Evolutionary conservation across 345 rosid genomes (phyloP).

Genomic region (Sonneratia caseolaris): DNA sequence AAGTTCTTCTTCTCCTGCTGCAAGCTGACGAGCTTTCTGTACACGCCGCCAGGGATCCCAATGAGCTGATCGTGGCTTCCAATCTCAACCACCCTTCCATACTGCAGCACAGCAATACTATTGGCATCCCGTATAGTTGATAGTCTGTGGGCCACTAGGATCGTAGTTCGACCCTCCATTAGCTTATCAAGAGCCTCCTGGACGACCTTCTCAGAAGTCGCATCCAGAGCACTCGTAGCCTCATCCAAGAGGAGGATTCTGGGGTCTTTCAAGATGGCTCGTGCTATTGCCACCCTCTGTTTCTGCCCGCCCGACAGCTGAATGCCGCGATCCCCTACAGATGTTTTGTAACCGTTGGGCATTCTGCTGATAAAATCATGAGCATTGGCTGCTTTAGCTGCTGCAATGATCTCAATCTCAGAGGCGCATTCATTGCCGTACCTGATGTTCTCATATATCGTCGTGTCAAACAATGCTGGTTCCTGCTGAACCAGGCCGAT

Average conservation of each 20-base stretch:
- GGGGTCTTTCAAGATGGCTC: slow-evolving; percentile 70
- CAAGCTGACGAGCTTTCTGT: slow-evolving; percentile 46
- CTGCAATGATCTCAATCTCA: slow-evolving; percentile 58
- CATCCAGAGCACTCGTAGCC: slow-evolving; percentile 78
- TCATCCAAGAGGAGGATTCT: slow-evolving; percentile 72
- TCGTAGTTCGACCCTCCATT: slow-evolving; percentile 63
- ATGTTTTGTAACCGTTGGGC: slow-evolving; percentile 64
- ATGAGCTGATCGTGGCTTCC: slow-evolving; percentile 65
- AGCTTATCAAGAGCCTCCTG: slow-evolving; percentile 72
- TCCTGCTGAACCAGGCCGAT: slow-evolving; percentile 78
- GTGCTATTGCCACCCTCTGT: slow-evolving; percentile 75
- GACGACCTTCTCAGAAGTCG: slow-evolving; percentile 56
- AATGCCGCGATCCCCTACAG: slow-evolving; percentile 68
- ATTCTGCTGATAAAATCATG: slow-evolving; percentile 65
- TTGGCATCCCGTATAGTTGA: slow-evolving; percentile 56
- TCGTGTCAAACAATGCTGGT: slow-evolving; percentile 66
- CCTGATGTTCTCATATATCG: slow-evolving; percentile 62
- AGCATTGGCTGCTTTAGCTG: slow-evolving; percentile 72
- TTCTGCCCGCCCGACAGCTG: slow-evolving; percentile 88
- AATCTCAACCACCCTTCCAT: slow-evolving; percentile 58
- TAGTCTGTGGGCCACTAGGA: slow-evolving; percentile 71
- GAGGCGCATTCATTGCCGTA: slow-evolving; percentile 61
- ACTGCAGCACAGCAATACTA: slow-evolving; percentile 47
- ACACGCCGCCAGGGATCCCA: slow-evolving; percentile 32
- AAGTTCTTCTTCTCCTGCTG: slow-evolving; percentile 29